phyloP scores from a whole-genome alignment of 768 basidiomycete species.

The Boletus vermiculosoides region DNA sequence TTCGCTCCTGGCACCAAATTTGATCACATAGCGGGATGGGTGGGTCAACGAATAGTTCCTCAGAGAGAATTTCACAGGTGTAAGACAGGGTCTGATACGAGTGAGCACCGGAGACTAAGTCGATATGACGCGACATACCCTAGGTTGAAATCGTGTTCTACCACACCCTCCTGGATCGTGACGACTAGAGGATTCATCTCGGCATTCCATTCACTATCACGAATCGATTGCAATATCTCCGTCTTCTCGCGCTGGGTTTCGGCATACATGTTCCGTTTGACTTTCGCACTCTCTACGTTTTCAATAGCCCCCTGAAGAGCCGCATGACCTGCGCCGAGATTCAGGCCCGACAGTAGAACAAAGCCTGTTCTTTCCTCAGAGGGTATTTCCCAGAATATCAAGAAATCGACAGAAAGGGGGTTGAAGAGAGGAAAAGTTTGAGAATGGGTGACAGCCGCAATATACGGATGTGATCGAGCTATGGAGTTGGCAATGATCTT shows the following conservation, averaged over 20 bases:
- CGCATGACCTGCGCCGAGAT: slow-evolving; percentile 69
- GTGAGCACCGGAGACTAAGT: slow-evolving; percentile 3
- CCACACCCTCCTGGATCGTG: slow-evolving; percentile 42
- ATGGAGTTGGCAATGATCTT: slow-evolving; percentile 39
- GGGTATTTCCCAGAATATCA: slow-evolving; percentile 76
- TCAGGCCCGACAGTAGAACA: slow-evolving; percentile 53
- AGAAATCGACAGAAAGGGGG: slow-evolving; percentile 66
- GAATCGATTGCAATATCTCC: slow-evolving; percentile 65
- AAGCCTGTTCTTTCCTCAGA: slow-evolving; percentile 60
- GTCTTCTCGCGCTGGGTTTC: slow-evolving; percentile 77
- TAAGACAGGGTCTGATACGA: slow-evolving; percentile 49
- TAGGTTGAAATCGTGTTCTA: slow-evolving; percentile 62
- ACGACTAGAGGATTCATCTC: slow-evolving; percentile 76
- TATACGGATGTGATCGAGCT: slow-evolving; percentile 48
- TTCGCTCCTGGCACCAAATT: slow-evolving; percentile 35
- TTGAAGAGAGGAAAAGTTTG: slow-evolving; percentile 80
- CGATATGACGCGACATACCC: slow-evolving; percentile 51
- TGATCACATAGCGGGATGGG: slow-evolving; percentile 56
- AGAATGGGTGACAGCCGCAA: slow-evolving; percentile 50
- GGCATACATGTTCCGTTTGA: slow-evolving; percentile 84
- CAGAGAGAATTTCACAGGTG: slow-evolving; percentile 54
- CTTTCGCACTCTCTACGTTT: slow-evolving; percentile 58
- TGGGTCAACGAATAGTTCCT: slow-evolving; percentile 73
- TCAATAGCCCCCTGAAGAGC: slow-evolving; percentile 60
- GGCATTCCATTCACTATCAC: slow-evolving; percentile 69